phyloP scores from a whole-genome alignment of 805 yeast species.

The Myxozyma nipponensis region DNA sequence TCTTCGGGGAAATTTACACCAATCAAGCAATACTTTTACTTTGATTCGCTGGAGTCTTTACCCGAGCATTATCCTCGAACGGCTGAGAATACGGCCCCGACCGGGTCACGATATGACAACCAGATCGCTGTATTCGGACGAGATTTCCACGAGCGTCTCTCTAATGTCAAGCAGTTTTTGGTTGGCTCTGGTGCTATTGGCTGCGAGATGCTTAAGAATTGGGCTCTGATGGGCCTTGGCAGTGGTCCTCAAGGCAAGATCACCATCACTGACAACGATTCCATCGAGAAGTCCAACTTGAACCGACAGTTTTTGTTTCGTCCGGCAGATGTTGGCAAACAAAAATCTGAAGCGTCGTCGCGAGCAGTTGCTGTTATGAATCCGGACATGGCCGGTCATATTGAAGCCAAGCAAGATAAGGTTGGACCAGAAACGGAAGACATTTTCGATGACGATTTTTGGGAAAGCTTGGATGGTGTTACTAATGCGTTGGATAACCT shows the following conservation, averaged over 20 bases:
- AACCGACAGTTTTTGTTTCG: conserved; percentile 96
- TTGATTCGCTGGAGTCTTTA: conserved; percentile 88
- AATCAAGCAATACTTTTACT: conserved; percentile 83
- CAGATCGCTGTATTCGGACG: conserved; percentile 93
- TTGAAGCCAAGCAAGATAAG: conserved; percentile 73
- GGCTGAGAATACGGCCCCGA: conserved; percentile 68
- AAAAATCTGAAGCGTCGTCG: conserved; percentile 88
- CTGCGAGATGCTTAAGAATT: conserved; percentile 95
- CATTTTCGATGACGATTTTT: conserved; percentile 77
- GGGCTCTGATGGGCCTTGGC: conserved; percentile 97
- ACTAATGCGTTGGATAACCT: conserved; percentile 97
- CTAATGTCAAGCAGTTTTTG: conserved; percentile 77
- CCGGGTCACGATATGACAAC: conserved; percentile 82
- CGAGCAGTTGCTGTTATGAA: conserved; percentile 80
- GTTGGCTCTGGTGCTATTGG: conserved; percentile 99
- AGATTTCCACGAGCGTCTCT: conserved; percentile 65
- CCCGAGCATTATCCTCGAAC: conserved; percentile 56
- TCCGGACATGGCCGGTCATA: conserved; percentile 73
- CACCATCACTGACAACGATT: conserved; percentile 84
- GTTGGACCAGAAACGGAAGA: conserved; percentile 92
- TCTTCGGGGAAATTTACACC: conserved; percentile 96
- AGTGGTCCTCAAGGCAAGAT: conserved; percentile 86
- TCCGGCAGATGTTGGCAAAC: conserved; percentile 87
- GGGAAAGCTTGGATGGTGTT: conserved; percentile 81
- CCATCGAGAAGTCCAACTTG: conserved; percentile 91